Evolutionary conservation across 208 protist species (phyloP).

Genomic region (Crithidia brevicula): DNA sequence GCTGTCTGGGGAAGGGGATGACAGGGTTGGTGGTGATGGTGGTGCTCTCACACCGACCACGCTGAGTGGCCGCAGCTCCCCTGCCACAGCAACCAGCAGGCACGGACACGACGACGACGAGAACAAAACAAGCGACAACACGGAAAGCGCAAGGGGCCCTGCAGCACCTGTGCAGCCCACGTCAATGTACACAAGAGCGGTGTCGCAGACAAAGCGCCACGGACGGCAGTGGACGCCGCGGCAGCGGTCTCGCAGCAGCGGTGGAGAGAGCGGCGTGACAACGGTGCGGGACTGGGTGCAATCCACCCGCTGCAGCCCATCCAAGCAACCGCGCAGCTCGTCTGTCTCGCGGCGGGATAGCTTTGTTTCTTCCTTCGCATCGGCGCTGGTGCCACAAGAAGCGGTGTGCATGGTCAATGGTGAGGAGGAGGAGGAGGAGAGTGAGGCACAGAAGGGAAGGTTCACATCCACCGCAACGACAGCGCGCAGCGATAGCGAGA

Average conservation of each 20-base stretch:
- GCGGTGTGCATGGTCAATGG: neutral
- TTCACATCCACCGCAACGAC: neutral
- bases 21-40: neutral
- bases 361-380: conserved; percentile 34
- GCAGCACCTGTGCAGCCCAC: neutral
- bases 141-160: neutral
- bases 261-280: neutral
- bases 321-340: conserved; percentile 45
- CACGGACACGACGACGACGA: neutral
- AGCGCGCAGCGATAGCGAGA: neutral
- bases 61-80: conserved; percentile 14
- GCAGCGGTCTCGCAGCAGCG: neutral
- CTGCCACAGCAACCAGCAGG: neutral
- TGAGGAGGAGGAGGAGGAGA: conserved; percentile 1
- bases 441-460: neutral
- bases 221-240: conserved; percentile 31
- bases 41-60: conserved; percentile 6
- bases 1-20: too few relatives aligned
- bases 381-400: conserved; percentile 22
- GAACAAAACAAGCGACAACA: neutral
- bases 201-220: conserved; percentile 9
- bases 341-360: conserved; percentile 44
- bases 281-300: conserved; percentile 43
- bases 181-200: neutral
- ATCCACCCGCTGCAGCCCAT: conserved; percentile 28